Base-by-base conservation (phyloP, 176 grass and related monocot species). In the Microstegium vimineum region DNA sequence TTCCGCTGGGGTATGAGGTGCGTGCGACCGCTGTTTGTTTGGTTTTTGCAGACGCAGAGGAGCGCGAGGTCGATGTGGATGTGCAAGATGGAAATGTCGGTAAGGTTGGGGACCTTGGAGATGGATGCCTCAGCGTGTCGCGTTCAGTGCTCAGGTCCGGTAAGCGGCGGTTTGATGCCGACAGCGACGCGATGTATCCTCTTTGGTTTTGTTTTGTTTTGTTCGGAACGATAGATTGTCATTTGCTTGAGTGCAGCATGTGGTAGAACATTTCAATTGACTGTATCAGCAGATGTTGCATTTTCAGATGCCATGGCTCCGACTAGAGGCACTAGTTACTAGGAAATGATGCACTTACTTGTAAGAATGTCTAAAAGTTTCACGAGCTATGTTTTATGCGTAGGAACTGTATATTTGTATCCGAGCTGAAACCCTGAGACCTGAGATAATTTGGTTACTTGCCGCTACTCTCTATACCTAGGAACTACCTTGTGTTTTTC, bases 151-250 rank as follows among this genome's bases (percentile, higher is more conserved):
- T 79, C 7, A 91, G 67, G 65, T 90, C 87, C 4, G 71, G 61
- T 32, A 85, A 64, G 70, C 78, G 76, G 17, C 66, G 20, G 30
- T 28, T 91, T 0, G 27, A 89, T 3, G 86, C 90, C 5, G 81
- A 87, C 5, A 86, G 85, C 0, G 90, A 94, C 42, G 59, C 35
- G 0, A 75, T 94, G 95, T 98, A 98, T 98, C 95, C 95, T 92
- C 92, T 45, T 38, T 71, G 15, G 54, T 41, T 71, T 73, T 20
- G 52, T 57, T 57, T 10, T 7, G 17, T 56, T 56, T n/a, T 23
- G 52, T n/a, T n/a, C 8, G 1, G 22, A 57, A 57, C 0, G 52
- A 10, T 10, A 57, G 7, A 23, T 23, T 57, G 22, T 10, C 20
- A 57, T 23, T 52, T 57, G 51, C 18, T 5, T 54, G 6, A 9